phyloP scores from a whole-genome alignment of 805 yeast species.

The Spathaspora boniae region DNA sequence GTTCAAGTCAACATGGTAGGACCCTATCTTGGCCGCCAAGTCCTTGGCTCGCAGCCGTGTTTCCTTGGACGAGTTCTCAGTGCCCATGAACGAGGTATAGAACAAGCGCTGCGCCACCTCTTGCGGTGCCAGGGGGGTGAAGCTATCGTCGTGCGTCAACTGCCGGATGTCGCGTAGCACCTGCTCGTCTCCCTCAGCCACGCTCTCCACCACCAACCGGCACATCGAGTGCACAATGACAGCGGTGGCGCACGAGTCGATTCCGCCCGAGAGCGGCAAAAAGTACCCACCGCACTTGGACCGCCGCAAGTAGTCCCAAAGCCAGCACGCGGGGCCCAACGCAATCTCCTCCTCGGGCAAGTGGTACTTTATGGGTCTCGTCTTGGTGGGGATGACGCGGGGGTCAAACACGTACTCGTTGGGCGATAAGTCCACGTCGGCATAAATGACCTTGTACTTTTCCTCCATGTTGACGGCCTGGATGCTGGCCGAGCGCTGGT shows the following conservation, averaged over 20 bases:
- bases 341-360: conserved; percentile 95
- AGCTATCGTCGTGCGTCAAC: conserved; percentile 56
- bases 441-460: conserved; percentile 55
- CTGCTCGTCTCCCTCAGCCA: conserved; percentile 43
- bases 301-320: conserved; percentile 96
- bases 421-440: conserved; percentile 67
- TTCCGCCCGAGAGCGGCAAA: conserved; percentile 94
- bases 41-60: conserved; percentile 81
- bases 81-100: conserved; percentile 95
- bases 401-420: conserved; percentile 58
- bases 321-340: conserved; percentile 98
- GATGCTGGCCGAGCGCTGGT: conserved; percentile 69
- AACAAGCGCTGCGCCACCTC: conserved; percentile 76
- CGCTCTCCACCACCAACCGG: conserved; percentile 70
- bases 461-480: conserved; percentile 52
- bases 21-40: conserved; percentile 71
- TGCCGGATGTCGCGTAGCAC: conserved; percentile 74
- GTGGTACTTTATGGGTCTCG: conserved; percentile 57
- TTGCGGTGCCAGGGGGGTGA: conserved; percentile 70
- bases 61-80: conserved; percentile 84
- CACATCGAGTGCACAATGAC: conserved; percentile 95
- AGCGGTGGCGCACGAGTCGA: conserved; percentile 97
- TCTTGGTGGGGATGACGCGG: conserved; percentile 52
- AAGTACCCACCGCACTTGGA: conserved; percentile 89
- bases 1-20: conserved; percentile 87